Percentiles rank a stretch among this genome's conserved stretches.
phyloP scores from a whole-genome alignment of 1,139 yeast genomes.

The Wickerhamiella infanticola region DNA sequence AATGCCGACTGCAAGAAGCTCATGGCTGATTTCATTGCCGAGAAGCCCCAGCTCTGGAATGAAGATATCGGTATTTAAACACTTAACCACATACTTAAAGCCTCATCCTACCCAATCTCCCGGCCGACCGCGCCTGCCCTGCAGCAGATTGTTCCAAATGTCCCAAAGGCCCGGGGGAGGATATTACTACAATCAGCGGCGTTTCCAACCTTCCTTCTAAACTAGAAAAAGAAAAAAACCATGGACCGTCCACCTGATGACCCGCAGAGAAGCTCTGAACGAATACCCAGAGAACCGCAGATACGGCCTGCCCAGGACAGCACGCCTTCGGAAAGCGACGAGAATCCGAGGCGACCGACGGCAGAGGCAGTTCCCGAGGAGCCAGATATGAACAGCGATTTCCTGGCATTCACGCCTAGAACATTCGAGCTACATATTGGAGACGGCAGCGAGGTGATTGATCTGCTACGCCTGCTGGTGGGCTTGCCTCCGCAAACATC shows the following conservation, averaged over 20 bases:
- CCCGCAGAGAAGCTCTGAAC: not conserved
- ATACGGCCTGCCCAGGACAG: not conserved
- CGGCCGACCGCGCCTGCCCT: no score
- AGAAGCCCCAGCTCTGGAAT: slow-evolving; percentile 69
- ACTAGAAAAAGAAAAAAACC: not conserved
- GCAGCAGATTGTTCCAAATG: no score
- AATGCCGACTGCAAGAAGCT: slow-evolving; percentile 56
- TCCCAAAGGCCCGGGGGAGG: no score
- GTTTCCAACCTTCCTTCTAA: not conserved
- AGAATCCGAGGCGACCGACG: no score
- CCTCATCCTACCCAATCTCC: not conserved
- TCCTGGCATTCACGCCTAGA: not conserved
- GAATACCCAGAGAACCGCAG: not conserved
- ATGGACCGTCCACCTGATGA: not conserved
- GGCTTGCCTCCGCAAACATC: not conserved
- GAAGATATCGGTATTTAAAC: slow-evolving; percentile 68
- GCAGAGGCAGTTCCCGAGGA: not conserved
- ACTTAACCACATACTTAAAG: not conserved
- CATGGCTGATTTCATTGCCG: slow-evolving; percentile 62
- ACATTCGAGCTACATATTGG: not conserved
- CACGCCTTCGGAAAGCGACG: no score
- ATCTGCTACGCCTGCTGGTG: not conserved
- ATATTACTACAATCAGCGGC: not conserved
- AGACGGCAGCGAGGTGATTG: not conserved
- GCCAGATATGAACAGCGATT: not conserved